Evolutionary conservation across 2,329 filamentous ascomycete species (phyloP).

Genomic region (Neurospora sp.): DNA sequence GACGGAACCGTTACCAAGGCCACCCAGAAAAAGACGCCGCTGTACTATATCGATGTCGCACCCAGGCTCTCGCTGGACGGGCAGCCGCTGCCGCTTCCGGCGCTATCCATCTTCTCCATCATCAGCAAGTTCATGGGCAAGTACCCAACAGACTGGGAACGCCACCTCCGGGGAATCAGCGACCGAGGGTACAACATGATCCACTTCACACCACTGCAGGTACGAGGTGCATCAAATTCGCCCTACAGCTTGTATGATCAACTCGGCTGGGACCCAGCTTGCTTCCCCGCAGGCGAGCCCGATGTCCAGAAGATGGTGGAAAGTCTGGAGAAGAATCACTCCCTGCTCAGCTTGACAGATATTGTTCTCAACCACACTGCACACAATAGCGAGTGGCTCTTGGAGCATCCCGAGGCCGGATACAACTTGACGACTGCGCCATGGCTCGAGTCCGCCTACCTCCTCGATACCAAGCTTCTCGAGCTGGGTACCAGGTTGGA

Average conservation of each 20-base stretch:
- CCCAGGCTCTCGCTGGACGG: conserved; percentile 69
- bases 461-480: conserved; percentile 53
- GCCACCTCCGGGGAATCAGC: conserved; percentile 78
- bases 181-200: conserved; percentile 97
- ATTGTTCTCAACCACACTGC: conserved; percentile 98
- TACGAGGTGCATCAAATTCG: conserved; percentile 82
- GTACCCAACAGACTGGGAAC: conserved; percentile 83
- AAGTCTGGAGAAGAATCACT: conserved; percentile 76
- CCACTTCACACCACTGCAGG: conserved; percentile 90
- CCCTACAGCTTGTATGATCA: conserved; percentile 97
- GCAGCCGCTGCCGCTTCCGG: conserved; percentile 67
- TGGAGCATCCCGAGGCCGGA: conserved; percentile 88
- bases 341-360: conserved; percentile 80
- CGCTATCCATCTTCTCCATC: conserved; percentile 82
- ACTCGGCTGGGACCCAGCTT: conserved; percentile 67
- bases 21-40: conserved; percentile 56
- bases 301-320: conserved; percentile 69
- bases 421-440: conserved; percentile 92
- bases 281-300: conserved; percentile 76
- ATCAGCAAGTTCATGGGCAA: conserved; percentile 98
- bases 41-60: conserved; percentile 90
- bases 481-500: conserved; percentile 69
- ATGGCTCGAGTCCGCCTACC: conserved; percentile 55
- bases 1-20: conserved; percentile 33
- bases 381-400: conserved; percentile 87